Evolutionary conservation across 257 asterid species (phyloP).

Genomic region (Orobanche coerulescens): DNA sequence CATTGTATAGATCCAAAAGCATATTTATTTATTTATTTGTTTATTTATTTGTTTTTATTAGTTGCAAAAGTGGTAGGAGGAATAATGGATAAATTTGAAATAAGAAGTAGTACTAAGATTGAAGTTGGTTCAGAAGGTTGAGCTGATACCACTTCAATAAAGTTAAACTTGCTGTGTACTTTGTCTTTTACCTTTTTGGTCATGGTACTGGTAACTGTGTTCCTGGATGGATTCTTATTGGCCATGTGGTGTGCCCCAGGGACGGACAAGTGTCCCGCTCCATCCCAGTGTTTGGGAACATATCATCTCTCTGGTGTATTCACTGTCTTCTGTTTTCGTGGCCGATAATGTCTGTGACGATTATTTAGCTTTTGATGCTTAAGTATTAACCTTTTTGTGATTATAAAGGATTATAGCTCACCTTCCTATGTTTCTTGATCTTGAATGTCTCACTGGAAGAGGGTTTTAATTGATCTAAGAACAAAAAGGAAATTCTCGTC

Average conservation of each 20-base stretch:
- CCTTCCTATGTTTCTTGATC: constrained; percentile 9
- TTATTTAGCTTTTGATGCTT: not conserved
- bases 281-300: too few relatives aligned
- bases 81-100: too few relatives aligned
- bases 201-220: too few relatives aligned
- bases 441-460: constrained; percentile 10
- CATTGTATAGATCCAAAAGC: constrained; percentile 21
- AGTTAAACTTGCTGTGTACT: too few relatives aligned
- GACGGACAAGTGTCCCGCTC: too few relatives aligned
- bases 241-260: too few relatives aligned
- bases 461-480: not conserved
- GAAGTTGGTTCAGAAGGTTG: too few relatives aligned
- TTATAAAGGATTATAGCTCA: not conserved
- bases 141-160: too few relatives aligned
- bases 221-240: too few relatives aligned
- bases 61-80: not conserved
- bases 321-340: not conserved
- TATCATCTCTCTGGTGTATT: not conserved
- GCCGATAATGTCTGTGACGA: not conserved
- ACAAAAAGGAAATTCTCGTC: not conserved
- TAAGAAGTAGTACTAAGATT: too few relatives aligned
- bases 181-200: too few relatives aligned
- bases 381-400: not conserved
- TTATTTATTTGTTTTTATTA: not conserved
- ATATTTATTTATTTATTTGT: not conserved